Percentiles rank a stretch among this genome's conserved stretches.
phyloP scores from a whole-genome alignment of 192 early-diverging fungal species.

The Coemansia sp. region DNA sequence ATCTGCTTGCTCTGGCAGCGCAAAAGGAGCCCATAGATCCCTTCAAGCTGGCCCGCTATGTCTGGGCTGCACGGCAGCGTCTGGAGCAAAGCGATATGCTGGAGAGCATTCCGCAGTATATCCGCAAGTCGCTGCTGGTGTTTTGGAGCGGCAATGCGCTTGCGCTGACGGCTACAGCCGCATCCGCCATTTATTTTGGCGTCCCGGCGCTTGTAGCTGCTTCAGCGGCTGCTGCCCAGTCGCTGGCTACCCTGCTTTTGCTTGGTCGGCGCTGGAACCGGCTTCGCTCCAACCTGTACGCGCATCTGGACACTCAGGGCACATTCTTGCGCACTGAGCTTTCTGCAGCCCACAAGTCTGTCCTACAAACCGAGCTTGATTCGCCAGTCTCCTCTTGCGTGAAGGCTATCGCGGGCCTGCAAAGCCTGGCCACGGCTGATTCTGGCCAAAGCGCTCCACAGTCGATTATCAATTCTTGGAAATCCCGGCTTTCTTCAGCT shows the following conservation, averaged over 20 bases:
- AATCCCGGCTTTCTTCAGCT: constrained; percentile 21
- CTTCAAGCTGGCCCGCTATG: constrained; percentile 27
- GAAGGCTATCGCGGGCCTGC: constrained; percentile 1
- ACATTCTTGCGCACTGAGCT: constrained; percentile 15
- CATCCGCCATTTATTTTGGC: constrained; percentile 7
- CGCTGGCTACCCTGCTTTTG: constrained; percentile 29
- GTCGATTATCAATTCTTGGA: constrained; percentile 21
- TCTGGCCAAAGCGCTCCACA: not conserved
- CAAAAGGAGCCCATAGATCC: constrained; percentile 26
- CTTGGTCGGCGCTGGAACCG: constrained; percentile 32
- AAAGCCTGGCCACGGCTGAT: not conserved
- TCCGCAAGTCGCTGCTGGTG: constrained; percentile 34
- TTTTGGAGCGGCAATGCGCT: constrained; percentile 38
- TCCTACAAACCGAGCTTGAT: constrained; percentile 24
- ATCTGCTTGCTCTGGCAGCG: constrained; percentile 20
- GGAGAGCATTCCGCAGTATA: constrained; percentile 25
- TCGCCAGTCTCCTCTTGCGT: constrained; percentile 13
- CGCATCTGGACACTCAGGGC: constrained; percentile 20
- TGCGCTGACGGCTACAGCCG: constrained; percentile 11
- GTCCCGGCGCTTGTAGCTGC: constrained; percentile 17
- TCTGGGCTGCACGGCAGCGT: constrained; percentile 29
- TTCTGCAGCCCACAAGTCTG: constrained; percentile 8
- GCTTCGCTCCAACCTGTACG: constrained; percentile 18
- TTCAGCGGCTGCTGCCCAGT: constrained; percentile 16
- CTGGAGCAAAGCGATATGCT: constrained; percentile 20